phyloP scores from a whole-genome alignment of 2,329 filamentous ascomycete genomes.

The Monilinia fructigena region DNA sequence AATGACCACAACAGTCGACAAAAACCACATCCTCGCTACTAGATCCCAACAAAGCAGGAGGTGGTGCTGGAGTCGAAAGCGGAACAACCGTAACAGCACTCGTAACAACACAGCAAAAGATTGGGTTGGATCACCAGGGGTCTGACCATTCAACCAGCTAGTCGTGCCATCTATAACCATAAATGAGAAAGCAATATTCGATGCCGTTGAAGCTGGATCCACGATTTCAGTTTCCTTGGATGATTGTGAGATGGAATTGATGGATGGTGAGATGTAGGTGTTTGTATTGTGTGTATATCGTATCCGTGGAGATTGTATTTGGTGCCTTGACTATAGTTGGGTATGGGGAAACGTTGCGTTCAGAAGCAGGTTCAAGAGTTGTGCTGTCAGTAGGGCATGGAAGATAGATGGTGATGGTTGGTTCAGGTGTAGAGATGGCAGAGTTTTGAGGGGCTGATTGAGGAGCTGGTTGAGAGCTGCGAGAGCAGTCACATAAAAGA shows the following conservation, averaged over 20 bases:
- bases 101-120: slow-evolving; percentile 29
- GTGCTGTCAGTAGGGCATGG: not conserved
- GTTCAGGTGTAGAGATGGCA: not conserved
- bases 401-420: not conserved
- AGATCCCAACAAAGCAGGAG: not conserved
- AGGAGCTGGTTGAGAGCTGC: not conserved
- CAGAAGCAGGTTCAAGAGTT: not conserved
- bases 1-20: slow-evolving; percentile 30
- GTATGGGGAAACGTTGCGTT: not conserved
- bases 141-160: slow-evolving; percentile 33
- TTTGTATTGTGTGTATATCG: no score
- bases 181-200: slow-evolving; percentile 8
- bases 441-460: not conserved
- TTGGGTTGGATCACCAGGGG: slow-evolving; percentile 25
- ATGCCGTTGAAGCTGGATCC: not conserved
- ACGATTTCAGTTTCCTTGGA: not conserved
- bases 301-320: not conserved
- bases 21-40: not conserved
- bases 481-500: not conserved
- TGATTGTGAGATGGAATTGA: not conserved
- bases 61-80: not conserved
- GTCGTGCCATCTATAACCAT: slow-evolving; percentile 30
- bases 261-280: not conserved
- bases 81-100: slow-evolving; percentile 34
- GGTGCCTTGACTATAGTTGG: not conserved